These are phyloP conservation scores for Psilocybe cubensis DNA, from an alignment of 768 basidiomycete species.

Conservation along the genomic window DNA sequence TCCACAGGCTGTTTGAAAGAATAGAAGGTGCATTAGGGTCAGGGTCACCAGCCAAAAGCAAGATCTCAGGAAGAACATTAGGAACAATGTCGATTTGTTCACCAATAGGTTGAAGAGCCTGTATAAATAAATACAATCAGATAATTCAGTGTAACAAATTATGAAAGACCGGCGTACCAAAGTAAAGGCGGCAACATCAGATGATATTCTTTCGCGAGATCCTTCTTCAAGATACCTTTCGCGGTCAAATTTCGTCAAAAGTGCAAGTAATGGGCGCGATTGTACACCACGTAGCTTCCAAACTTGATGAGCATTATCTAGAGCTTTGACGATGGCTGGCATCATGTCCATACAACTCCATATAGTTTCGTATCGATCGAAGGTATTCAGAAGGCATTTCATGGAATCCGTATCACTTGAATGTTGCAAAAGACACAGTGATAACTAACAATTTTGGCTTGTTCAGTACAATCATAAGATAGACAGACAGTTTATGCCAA, in stretches of 20 bases:
- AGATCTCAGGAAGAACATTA: constrained; percentile 62
- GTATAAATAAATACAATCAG: background rate
- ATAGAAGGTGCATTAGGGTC: constrained; percentile 64
- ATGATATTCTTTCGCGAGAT: constrained; percentile 61
- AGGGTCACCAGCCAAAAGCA: constrained; percentile 62
- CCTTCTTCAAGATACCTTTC: constrained; percentile 55
- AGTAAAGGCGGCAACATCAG: constrained; percentile 64
- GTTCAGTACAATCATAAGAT: constrained; percentile 2
- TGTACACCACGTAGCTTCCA: constrained; percentile 71
- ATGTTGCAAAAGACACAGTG: constrained; percentile 55
- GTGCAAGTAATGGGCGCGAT: constrained; percentile 62
- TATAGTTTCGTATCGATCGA: constrained; percentile 71
- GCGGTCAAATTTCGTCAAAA: constrained; percentile 69
- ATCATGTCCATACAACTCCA: constrained; percentile 80
- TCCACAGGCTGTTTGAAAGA: constrained; percentile 81
- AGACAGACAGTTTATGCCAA: background rate
- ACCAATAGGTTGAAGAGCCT: constrained; percentile 53
- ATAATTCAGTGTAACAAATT: background rate
- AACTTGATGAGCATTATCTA: constrained; percentile 62
- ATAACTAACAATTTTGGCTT: constrained; percentile 42
- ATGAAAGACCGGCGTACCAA: constrained; percentile 45
- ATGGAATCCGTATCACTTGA: constrained; percentile 56
- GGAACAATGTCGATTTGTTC: constrained; percentile 46
- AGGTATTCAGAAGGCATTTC: constrained; percentile 65
- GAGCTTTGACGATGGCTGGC: constrained; percentile 54